A percentile compares a stretch with the other conserved stretches of the same genome.
Evolutionary conservation across 208 protist genomes (phyloP).

Genomic region (Leishmania guyanensis): DNA sequence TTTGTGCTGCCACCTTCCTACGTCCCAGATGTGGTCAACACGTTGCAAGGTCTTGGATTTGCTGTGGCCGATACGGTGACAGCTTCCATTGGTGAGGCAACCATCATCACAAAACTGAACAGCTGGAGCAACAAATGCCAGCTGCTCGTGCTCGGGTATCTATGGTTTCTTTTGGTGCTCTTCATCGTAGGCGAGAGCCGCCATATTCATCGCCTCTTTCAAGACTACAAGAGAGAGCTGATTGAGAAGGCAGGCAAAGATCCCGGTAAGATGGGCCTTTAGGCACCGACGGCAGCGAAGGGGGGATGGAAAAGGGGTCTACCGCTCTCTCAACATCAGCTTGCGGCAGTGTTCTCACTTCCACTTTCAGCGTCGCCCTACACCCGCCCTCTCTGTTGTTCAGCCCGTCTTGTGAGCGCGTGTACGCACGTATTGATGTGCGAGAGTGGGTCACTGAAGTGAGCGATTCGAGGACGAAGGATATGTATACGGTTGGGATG

Average conservation of each 20-base stretch:
- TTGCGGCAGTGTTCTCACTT: not conserved
- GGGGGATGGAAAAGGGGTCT: not conserved
- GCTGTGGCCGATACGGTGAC: constrained; percentile 59
- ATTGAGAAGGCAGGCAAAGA: constrained; percentile 80
- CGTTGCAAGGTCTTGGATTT: constrained; percentile 77
- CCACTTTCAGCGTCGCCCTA: not conserved
- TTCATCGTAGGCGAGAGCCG: constrained; percentile 68
- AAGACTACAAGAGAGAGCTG: constrained; percentile 81
- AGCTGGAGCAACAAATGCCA: constrained; percentile 71
- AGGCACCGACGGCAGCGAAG: not conserved
- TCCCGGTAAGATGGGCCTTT: constrained; percentile 72
- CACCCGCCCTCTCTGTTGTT: not conserved
- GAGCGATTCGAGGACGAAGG: not conserved
- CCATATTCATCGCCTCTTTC: constrained; percentile 59
- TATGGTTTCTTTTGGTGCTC: constrained; percentile 78
- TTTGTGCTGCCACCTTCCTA: constrained; percentile 77
- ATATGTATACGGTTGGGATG: not conserved
- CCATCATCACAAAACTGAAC: constrained; percentile 55
- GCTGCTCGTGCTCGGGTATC: constrained; percentile 61
- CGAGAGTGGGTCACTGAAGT: not conserved
- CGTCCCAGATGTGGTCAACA: constrained; percentile 64
- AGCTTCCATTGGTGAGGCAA: constrained; percentile 51
- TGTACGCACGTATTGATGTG: not conserved
- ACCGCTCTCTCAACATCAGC: not conserved
- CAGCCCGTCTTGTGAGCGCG: not conserved